Conservation (phyloP, 148 eudicot species). For the Rhododendron ferrugineum region DNA sequence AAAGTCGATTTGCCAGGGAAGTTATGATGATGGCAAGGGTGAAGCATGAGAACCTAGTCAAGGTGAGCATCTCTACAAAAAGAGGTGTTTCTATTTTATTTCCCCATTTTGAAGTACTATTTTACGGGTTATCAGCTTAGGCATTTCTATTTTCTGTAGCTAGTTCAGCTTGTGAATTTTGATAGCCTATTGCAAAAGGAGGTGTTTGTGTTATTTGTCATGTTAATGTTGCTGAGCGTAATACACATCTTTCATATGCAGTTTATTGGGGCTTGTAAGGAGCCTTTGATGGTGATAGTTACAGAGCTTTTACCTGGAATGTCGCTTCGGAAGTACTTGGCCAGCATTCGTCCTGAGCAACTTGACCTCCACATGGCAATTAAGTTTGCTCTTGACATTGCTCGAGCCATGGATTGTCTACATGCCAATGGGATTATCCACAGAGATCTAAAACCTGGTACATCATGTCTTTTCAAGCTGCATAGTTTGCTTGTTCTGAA, state of each 20-base stretch:
- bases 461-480: constrained; percentile 20
- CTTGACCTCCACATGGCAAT: constrained; percentile 62
- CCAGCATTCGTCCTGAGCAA: constrained; percentile 65
- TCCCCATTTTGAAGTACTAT: background rate
- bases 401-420: constrained; percentile 85
- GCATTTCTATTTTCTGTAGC: background rate
- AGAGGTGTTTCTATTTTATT: background rate
- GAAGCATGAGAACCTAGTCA: constrained; percentile 83
- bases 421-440: constrained; percentile 97
- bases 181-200: background rate
- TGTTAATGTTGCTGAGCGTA: background rate
- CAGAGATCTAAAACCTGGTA: constrained; percentile 98
- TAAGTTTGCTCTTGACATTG: constrained; percentile 78
- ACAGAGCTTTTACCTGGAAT: constrained; percentile 84
- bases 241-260: constrained; percentile 32
- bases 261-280: constrained; percentile 99
- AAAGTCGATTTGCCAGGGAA: constrained; percentile 80
- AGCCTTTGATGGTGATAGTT: constrained; percentile 94
- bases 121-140: background rate
- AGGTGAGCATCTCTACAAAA: constrained; percentile 34
- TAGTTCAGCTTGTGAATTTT: constrained; percentile 1
- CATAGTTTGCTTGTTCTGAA: constrained; percentile 5
- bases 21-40: constrained; percentile 94
- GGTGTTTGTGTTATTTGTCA: background rate
- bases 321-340: constrained; percentile 76